These are phyloP conservation scores for Bryum argenteum DNA, from an alignment of 225 moss, liverwort and hornwort genomes.

Conservation along the genomic window DNA sequence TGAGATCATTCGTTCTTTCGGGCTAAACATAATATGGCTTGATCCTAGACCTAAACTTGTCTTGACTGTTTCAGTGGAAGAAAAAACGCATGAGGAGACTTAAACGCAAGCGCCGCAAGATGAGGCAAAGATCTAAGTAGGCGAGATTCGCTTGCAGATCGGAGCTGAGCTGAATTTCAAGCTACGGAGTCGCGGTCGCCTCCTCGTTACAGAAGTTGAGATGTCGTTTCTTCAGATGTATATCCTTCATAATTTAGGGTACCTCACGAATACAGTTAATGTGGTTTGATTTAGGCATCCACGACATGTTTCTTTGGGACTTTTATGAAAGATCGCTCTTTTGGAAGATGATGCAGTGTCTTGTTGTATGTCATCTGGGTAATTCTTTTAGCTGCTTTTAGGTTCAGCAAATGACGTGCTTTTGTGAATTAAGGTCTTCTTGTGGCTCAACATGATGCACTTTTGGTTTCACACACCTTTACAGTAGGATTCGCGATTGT, in stretches of 20 bases:
- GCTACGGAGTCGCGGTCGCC: conserved; percentile 1
- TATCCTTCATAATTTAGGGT: conserved; percentile 13
- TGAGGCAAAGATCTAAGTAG: conserved; percentile 69
- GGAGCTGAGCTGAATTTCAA: conserved; percentile 5
- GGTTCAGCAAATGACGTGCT: too few relatives aligned
- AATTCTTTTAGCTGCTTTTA: background rate
- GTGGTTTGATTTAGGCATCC: conserved; percentile 18
- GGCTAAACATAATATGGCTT: background rate
- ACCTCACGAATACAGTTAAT: conserved; percentile 29
- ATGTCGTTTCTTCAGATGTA: conserved; percentile 14
- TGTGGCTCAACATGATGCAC: background rate
- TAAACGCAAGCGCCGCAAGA: conserved; percentile 67
- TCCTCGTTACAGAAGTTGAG: background rate
- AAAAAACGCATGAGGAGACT: conserved; percentile 71
- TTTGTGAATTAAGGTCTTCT: background rate
- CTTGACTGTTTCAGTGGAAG: conserved; percentile 48
- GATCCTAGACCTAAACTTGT: background rate
- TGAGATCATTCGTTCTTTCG: background rate
- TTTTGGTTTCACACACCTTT: too few relatives aligned
- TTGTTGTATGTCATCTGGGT: background rate
- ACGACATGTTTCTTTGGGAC: background rate
- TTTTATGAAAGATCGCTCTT: background rate
- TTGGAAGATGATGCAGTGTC: background rate
- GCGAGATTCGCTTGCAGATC: conserved; percentile 22
- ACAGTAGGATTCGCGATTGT: too few relatives aligned